Conservation (phyloP, 495 filamentous ascomycete species). For the Penicillium pancosmium region DNA sequence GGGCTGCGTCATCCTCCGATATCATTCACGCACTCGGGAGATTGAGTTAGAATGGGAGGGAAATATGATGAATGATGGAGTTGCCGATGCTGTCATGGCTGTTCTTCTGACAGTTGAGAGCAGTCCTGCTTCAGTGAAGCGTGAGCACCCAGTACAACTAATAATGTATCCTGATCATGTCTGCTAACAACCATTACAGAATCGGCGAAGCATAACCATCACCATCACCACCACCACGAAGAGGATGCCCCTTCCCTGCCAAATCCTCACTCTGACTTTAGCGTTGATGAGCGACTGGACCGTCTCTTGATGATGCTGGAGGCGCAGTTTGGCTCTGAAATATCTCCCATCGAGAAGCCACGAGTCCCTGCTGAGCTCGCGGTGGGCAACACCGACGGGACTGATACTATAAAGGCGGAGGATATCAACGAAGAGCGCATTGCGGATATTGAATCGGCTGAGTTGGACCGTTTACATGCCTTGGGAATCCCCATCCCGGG, state of each 20-base stretch:
- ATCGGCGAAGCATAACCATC: slow-evolving; percentile 57
- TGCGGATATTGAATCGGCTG: slow-evolving; percentile 59
- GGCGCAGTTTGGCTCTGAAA: slow-evolving; percentile 85
- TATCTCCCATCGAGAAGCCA: slow-evolving; percentile 71
- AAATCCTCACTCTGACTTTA: slow-evolving; percentile 72
- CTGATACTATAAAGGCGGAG: slow-evolving; percentile 12
- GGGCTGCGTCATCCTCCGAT: slow-evolving; percentile 82
- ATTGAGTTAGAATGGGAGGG: slow-evolving; percentile 96
- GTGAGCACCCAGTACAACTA: slow-evolving; percentile 51
- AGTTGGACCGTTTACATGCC: slow-evolving; percentile 70
- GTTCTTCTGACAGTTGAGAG: slow-evolving; percentile 88
- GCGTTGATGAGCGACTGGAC: slow-evolving; percentile 72
- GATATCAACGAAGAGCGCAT: slow-evolving; percentile 48
- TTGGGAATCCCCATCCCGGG: slow-evolving; percentile 89
- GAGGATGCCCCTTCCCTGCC: slow-evolving; percentile 36
- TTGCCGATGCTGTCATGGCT: slow-evolving; percentile 93
- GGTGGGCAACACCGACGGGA: slow-evolving; percentile 41
- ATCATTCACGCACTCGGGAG: slow-evolving; percentile 65
- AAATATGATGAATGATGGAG: slow-evolving; percentile 95
- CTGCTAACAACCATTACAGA: slow-evolving; percentile 31
- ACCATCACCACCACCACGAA: slow-evolving; percentile 60
- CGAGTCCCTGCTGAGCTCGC: slow-evolving; percentile 50
- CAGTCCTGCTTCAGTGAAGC: slow-evolving; percentile 91
- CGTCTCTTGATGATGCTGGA: slow-evolving; percentile 95
- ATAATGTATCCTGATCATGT: slow-evolving; percentile 10